These are phyloP conservation scores for Lithospermum erythrorhizon DNA, from an alignment of 257 asterid genomes.

Conservation along the genomic window DNA sequence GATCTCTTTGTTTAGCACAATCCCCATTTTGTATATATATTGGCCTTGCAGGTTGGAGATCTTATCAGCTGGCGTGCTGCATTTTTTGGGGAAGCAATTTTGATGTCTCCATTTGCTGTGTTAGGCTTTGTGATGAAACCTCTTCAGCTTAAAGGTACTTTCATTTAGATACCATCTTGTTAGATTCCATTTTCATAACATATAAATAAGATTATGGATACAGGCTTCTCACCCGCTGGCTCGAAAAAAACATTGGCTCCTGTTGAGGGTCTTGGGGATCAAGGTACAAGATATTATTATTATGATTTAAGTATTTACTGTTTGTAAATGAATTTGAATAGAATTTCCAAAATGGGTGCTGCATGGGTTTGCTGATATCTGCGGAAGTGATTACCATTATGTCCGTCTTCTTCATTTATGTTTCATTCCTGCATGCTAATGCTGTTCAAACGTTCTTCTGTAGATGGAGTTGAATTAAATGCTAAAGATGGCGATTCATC, in stretches of 20 bases:
- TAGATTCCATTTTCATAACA: constrained; percentile 6
- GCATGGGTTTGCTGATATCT: not conserved
- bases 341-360: not conserved
- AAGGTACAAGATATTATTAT: constrained; percentile 26
- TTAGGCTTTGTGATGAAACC: constrained; percentile 87
- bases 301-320: not conserved
- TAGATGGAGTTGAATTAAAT: constrained; percentile 16
- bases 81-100: constrained; percentile 67
- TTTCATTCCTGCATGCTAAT: not conserved
- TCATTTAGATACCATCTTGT: constrained; percentile 6
- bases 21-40: not conserved
- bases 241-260: constrained; percentile 36
- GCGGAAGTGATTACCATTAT: not conserved
- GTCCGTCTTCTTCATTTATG: not conserved
- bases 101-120: constrained; percentile 89
- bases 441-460: constrained; percentile 4
- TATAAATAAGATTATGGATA: constrained; percentile 19
- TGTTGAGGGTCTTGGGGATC: constrained; percentile 34
- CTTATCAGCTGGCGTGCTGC: constrained; percentile 76
- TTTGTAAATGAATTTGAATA: too few relatives aligned
- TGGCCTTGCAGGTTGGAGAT: constrained; percentile 42
- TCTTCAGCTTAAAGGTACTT: constrained; percentile 70
- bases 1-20: too few relatives aligned
- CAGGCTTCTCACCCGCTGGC: constrained; percentile 61
- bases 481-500: constrained; percentile 34